A percentile compares a stretch with the other conserved stretches of the same genome.
phyloP scores from a whole-genome alignment of 495 filamentous ascomycete genomes.

The Daldinia childiae region DNA sequence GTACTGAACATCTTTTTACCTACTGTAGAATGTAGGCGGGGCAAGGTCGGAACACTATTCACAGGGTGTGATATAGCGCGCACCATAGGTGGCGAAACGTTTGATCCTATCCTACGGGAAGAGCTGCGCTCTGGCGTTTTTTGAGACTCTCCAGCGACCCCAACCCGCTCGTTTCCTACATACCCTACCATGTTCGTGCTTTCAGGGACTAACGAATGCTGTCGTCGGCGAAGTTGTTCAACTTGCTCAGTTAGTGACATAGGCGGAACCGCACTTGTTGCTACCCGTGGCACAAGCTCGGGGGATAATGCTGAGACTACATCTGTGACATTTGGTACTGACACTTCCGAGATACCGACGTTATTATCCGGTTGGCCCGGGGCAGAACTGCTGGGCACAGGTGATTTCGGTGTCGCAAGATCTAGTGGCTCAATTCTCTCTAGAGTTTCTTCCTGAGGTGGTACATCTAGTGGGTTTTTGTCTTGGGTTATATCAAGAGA shows the following conservation, averaged over 20 bases:
- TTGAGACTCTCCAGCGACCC: slow-evolving; percentile 18
- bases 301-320: slow-evolving; percentile 15
- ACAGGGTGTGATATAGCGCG: slow-evolving; percentile 77
- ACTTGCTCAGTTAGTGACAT: slow-evolving; percentile 59
- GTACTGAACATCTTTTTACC: slow-evolving; percentile 40
- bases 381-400: slow-evolving; percentile 21
- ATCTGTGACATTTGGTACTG: slow-evolving; percentile 5
- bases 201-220: slow-evolving; percentile 49
- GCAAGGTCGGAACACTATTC: slow-evolving; percentile 35
- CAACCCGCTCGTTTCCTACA: slow-evolving; percentile 26
- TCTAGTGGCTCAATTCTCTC: slow-evolving; percentile 76
- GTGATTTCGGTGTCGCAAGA: slow-evolving; percentile 65
- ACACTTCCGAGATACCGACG: slow-evolving; percentile 10
- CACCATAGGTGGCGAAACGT: slow-evolving; percentile 70
- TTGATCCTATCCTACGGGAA: slow-evolving; percentile 53
- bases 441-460: slow-evolving; percentile 43
- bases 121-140: slow-evolving; percentile 51
- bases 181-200: slow-evolving; percentile 42
- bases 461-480: slow-evolving; percentile 21
- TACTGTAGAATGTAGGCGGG: slow-evolving; percentile 40
- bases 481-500: slow-evolving; percentile 32
- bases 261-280: slow-evolving; percentile 20
- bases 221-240: slow-evolving; percentile 56
- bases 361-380: slow-evolving; percentile 30
- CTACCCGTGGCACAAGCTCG: slow-evolving; percentile 16